These are phyloP conservation scores for Populus davidiana DNA, from an alignment of 345 rosid genomes.

Conservation along the genomic window DNA sequence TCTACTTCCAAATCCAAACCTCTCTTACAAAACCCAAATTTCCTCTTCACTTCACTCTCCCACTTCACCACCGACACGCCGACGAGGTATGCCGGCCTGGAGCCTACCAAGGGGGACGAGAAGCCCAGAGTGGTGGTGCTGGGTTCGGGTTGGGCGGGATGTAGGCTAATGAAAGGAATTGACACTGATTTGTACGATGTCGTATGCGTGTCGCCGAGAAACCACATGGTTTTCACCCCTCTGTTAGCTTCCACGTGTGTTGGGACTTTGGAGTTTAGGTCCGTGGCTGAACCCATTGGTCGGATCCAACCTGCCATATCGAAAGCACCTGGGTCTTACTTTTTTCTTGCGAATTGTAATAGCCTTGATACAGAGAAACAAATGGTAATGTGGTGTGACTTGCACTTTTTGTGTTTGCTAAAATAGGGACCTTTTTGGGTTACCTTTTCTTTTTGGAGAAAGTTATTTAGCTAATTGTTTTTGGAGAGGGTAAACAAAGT, in stretches of 20 bases:
- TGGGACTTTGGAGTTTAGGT: slow-evolving; percentile 91
- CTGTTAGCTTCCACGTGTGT: slow-evolving; percentile 94
- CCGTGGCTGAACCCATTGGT: slow-evolving; percentile 81
- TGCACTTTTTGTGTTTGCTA: background rate
- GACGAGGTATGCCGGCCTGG: slow-evolving; percentile 35
- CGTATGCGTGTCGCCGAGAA: slow-evolving; percentile 81
- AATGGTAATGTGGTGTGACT: slow-evolving; percentile 32
- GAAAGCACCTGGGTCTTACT: slow-evolving; percentile 62
- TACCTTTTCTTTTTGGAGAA: too few species aligned
- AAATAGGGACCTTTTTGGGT: background rate
- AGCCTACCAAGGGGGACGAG: slow-evolving; percentile 54
- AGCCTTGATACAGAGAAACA: slow-evolving; percentile 56
- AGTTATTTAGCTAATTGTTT: too few species aligned
- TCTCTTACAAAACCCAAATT: background rate
- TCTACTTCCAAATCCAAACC: slow-evolving; percentile 9
- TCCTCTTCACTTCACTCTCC: slow-evolving; percentile 14
- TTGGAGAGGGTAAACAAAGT: too few species aligned
- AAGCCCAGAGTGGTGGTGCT: slow-evolving; percentile 83
- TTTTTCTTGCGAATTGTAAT: slow-evolving; percentile 69
- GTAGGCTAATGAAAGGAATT: slow-evolving; percentile 74
- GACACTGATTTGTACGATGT: slow-evolving; percentile 70
- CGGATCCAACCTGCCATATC: slow-evolving; percentile 90
- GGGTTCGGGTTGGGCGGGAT: slow-evolving; percentile 97
- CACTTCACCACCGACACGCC: slow-evolving; percentile 15
- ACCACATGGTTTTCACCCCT: slow-evolving; percentile 93